phyloP scores from a whole-genome alignment of 805 yeast genomes.

The Sungouiella blattae region DNA sequence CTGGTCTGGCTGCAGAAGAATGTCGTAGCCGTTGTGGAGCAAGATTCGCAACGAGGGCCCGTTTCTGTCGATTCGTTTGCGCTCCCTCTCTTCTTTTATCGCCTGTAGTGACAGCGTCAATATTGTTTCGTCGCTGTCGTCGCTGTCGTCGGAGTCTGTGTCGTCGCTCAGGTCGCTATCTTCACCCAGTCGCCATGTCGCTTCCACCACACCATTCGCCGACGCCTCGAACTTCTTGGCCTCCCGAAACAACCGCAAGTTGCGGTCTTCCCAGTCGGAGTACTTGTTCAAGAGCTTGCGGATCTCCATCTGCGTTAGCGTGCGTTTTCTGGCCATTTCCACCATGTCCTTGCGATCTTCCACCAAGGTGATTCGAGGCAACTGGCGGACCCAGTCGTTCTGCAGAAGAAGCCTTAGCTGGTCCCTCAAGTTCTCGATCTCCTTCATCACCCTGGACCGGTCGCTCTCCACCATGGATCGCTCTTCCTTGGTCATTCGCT shows the following conservation, averaged over 20 bases:
- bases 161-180: constrained; percentile 3
- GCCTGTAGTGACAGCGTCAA: constrained; percentile 12
- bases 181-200: neutral
- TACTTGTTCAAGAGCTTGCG: constrained; percentile 33
- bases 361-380: constrained; percentile 49
- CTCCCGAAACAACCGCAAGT: neutral
- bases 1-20: constrained; percentile 3
- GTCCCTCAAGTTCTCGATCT: constrained; percentile 52
- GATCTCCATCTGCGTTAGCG: constrained; percentile 49
- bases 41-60: constrained; percentile 9
- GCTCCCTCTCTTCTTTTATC: constrained; percentile 14
- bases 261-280: constrained; percentile 31
- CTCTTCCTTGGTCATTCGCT: constrained; percentile 62
- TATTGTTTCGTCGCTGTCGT: constrained; percentile 10
- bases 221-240: neutral
- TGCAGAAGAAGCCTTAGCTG: constrained; percentile 37
- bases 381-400: constrained; percentile 45
- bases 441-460: constrained; percentile 48
- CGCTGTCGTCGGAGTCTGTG: constrained; percentile 24
- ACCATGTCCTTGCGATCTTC: constrained; percentile 42
- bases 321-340: constrained; percentile 52
- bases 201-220: neutral
- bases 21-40: constrained; percentile 14
- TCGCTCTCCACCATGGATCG: constrained; percentile 55
- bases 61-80: constrained; percentile 10